Base-by-base conservation (phyloP, 2,329 filamentous ascomycete genomes). In the Calonectria pteridis region DNA sequence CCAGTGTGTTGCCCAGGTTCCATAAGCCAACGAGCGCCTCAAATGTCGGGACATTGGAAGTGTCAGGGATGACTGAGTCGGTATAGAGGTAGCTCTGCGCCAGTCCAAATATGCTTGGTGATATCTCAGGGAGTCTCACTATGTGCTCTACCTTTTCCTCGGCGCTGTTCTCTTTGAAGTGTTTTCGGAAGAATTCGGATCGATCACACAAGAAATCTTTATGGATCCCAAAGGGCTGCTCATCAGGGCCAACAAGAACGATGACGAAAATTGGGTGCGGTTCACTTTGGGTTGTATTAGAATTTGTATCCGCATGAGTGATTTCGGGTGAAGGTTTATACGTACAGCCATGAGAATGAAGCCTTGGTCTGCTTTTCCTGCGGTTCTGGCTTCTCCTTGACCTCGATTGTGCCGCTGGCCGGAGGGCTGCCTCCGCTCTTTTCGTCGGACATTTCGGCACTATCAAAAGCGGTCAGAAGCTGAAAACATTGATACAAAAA, bases 251-350 rank as follows among this genome's bases (percentile, higher is more conserved):
- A 33, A 91, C 87, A 1, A 91, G 81, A 58, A 91, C 81, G 23
- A 91, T 88, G 53, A 90, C 88, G 75, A 91, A 91, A 11, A 86
- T 85, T 0, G 89, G 86, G 76, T 92, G 90, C 1, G 90, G 88
- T 59, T 90, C 83, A 1, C 90, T 90, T 73, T 28, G 4, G 18
- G 5, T n/a, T 33, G 31, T 6, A 51, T 82, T 35, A 79, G 74
- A 23, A 70, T 63, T 35, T 35, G 53, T n/a, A 23, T 10, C 6
- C n/a, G 29, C 4, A 11, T 23, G 3, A 11, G 11, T 28, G 2
- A 29, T 14, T 23, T 11, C 18, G 23, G 16, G 20, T 20, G 6
- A 29, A 14, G 2, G 18, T 46, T 46, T 50, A 11, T 55, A 69
- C 84, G 76, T 81, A 86, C 85, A 85, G 78, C 85, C 85, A 86